phyloP scores from a whole-genome alignment of 495 filamentous ascomycete genomes.

The Cetradonia linearis region DNA sequence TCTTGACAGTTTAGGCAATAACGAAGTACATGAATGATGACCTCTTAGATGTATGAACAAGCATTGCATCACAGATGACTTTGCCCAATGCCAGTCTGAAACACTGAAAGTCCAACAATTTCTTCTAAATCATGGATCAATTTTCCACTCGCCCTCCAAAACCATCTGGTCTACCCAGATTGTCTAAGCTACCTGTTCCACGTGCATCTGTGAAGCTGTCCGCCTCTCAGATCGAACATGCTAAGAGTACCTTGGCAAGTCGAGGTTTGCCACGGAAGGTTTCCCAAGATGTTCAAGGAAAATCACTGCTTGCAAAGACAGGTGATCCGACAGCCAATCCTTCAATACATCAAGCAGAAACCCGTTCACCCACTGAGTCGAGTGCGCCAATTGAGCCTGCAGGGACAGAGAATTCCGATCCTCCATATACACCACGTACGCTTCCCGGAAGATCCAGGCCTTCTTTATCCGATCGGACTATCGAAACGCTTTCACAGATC shows the following conservation, averaged over 20 bases:
- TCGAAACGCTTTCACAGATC: constrained; percentile 54
- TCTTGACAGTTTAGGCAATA: background rate
- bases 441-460: constrained; percentile 28
- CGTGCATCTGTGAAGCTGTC: constrained; percentile 16
- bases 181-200: constrained; percentile 32
- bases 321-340: background rate
- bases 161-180: constrained; percentile 29
- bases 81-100: background rate
- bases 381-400: background rate
- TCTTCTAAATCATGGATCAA: constrained; percentile 9
- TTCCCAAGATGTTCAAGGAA: background rate
- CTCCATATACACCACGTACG: background rate
- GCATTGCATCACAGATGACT: background rate
- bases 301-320: background rate
- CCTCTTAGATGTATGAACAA: background rate
- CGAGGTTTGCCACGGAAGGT: background rate
- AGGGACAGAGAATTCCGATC: background rate
- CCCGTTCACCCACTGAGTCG: too few species aligned
- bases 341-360: background rate
- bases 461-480: constrained; percentile 59
- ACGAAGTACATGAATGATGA: background rate
- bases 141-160: constrained; percentile 5
- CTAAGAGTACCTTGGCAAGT: background rate
- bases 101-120: background rate
- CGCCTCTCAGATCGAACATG: constrained; percentile 10